Base-by-base conservation (phyloP, 2,329 filamentous ascomycete genomes). In the Gaeumannomyces tritici region DNA sequence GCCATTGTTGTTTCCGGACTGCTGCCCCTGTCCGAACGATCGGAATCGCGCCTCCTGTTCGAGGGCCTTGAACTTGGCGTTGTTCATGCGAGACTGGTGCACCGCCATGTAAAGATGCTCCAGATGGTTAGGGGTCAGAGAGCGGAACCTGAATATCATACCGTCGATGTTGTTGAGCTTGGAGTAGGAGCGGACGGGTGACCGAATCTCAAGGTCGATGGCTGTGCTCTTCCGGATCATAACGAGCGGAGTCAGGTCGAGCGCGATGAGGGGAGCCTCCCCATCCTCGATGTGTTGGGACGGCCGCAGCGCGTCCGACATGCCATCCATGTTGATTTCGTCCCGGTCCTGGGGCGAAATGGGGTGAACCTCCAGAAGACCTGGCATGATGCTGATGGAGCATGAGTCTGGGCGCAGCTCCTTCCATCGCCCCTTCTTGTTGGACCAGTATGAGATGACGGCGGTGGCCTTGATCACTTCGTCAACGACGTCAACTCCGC, bases 151-250 rank as follows among this genome's bases (percentile, higher is more conserved):
- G 76, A 96, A 90, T 72, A 96, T 95, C 69, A 78, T 80, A 35
- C 81, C 81, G 18, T 87, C 88, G 60, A 88, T 70, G 76, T 77
- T 83, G 64, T 80, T 83, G 63, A 96, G 82, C 68, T 85, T 84
- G 6, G 89, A 92, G 65, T 89, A 80, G 27, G 80, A 74, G 56
- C 89, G 89, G 29, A 93, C 89, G 1, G 91, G 91, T 8, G 93
- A 97, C 60, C 92, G 89, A 66, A 99, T 91, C 67, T 96, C 95
- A 62, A 99, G 90, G 72, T 99, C 95, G 35, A 99, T 84, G 4
- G 90, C 90, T 27, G 92, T 99, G 69, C 93, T 95, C 70, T 93
- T 89, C 65, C 93, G 86, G 65, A 98, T 87, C 67, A 93, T 89
- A 9, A 98, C 93, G 51, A 96, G 80, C 0, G 95, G 95, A 0